Percentiles rank a stretch among this genome's conserved stretches.
Evolutionary conservation across 768 basidiomycete genomes (phyloP).

Genomic region (Sarcomyxa edulis): DNA sequence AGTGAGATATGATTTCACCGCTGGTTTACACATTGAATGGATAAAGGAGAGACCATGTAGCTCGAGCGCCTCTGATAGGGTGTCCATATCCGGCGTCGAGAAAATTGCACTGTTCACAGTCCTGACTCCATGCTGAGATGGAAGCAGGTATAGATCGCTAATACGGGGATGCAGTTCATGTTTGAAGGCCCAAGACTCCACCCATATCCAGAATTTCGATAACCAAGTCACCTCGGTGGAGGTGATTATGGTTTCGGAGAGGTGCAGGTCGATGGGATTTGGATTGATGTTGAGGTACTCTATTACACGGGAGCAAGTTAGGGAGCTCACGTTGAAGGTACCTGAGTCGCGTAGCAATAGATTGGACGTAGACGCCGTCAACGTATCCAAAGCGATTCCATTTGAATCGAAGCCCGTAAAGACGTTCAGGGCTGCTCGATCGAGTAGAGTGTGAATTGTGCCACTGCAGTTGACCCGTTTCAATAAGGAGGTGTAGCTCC

Average conservation of each 20-base stretch:
- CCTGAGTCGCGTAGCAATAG: slow-evolving; percentile 14
- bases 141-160: slow-evolving; percentile 23
- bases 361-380: slow-evolving; percentile 18
- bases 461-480: background rate
- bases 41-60: slow-evolving; percentile 28
- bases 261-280: slow-evolving; percentile 7
- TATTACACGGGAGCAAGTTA: slow-evolving; percentile 20
- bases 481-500: slow-evolving; percentile 14
- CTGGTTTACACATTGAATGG: slow-evolving; percentile 16
- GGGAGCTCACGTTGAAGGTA: slow-evolving; percentile 24
- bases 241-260: background rate
- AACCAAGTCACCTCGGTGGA: slow-evolving; percentile 20
- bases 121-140: slow-evolving; percentile 13
- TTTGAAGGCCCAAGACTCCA: slow-evolving; percentile 17
- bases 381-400: slow-evolving; percentile 22
- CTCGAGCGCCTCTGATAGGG: slow-evolving; percentile 18
- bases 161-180: slow-evolving; percentile 18
- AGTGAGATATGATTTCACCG: slow-evolving; percentile 15
- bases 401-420: slow-evolving; percentile 24
- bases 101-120: background rate
- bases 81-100: too few relatives aligned
- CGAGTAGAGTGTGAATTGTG: slow-evolving; percentile 21
- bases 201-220: slow-evolving; percentile 40
- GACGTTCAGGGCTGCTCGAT: slow-evolving; percentile 19
- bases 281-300: slow-evolving; percentile 18